Conservation (phyloP, 2,329 filamentous ascomycete species). For the Anisogramma anomala region DNA sequence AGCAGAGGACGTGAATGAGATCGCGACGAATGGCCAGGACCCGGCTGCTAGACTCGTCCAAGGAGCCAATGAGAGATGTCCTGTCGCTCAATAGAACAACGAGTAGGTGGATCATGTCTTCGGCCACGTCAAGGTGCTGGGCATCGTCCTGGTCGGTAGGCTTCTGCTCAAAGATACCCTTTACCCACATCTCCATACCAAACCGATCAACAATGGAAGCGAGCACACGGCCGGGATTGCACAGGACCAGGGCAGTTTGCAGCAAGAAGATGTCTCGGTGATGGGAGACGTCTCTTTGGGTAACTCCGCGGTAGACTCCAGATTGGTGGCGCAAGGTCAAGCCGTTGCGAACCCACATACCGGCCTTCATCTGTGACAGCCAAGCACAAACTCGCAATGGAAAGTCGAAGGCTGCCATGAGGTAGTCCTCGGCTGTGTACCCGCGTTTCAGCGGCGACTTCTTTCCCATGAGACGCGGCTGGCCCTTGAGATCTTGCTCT, state of each 20-base stretch:
- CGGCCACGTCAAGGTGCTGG: conserved; percentile 84
- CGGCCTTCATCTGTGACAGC: conserved; percentile 95
- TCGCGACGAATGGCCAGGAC: conserved; percentile 70
- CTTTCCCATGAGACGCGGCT: conserved; percentile 49
- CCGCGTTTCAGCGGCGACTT: conserved; percentile 45
- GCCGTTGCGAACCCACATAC: conserved; percentile 97
- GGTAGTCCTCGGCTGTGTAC: conserved; percentile 59
- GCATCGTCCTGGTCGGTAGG: conserved; percentile 68
- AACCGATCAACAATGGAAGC: conserved; percentile 88
- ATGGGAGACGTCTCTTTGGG: conserved; percentile 82
- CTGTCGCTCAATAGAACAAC: conserved; percentile 86
- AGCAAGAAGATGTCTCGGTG: conserved; percentile 90
- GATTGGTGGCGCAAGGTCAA: conserved; percentile 94
- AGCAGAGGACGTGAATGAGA: conserved; percentile 86
- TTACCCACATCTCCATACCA: conserved; percentile 77
- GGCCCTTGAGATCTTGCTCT: conserved; percentile 55
- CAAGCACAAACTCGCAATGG: conserved; percentile 88
- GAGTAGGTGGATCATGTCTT: conserved; percentile 89
- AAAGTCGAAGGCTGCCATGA: conserved; percentile 84
- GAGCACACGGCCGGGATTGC: conserved; percentile 70
- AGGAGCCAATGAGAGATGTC: conserved; percentile 59
- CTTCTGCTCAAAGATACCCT: conserved; percentile 64
- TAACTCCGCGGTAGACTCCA: conserved; percentile 80
- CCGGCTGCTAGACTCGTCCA: conserved; percentile 54
- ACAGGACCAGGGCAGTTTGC: conserved; percentile 80